Base-by-base conservation (phyloP, 768 basidiomycete species). In the Pulveroboletus sp. region DNA sequence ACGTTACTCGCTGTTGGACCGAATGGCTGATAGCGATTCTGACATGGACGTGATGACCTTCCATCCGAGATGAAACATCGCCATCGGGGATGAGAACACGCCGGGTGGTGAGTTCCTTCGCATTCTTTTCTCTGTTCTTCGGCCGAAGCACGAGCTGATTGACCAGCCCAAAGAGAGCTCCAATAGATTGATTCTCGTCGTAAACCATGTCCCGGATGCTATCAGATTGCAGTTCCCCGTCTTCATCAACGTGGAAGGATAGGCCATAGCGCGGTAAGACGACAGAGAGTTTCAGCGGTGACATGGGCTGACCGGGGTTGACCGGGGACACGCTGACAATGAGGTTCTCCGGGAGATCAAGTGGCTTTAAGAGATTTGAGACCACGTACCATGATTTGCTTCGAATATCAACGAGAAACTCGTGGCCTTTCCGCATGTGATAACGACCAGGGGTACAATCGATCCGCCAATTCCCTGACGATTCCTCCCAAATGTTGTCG, bases 111-210 rank as follows among this genome's bases (percentile, higher is more conserved):
- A 49, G 24, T 7, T 49, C 53, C 0, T 25, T 32, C 3, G 6
- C 9, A 0, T 25, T 7, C n/a, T 27, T 8, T 4, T 29, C 16
- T 25, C 9, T 39, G 9, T 6, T 16, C 49, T 61, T 52, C 42
- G 59, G 57, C 33, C 72, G 63, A 31, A 77, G 64, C 6, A 78
- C 62, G n/a, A 76, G 71, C 27, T 56, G 65, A 21, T 60, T 69
- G 17, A 27, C 19, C 20, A 80, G 49, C 5, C 78, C 79, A 34
- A 75, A 63, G 51, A 79, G 57, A 0, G 74, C 71, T 2, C 74
- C 75, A 2, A 58, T 56, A 0, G 66, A 74, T 44, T 77, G 77
- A 31, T 60, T 45, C 2, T 39, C 1, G 36, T 76, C 73, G 5
- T 78, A 59, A 16, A 73, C 55, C 65, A 74, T 74, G 14, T 60